Conservation (phyloP, 2,329 filamentous ascomycete genomes). For the Cercospora sp. region DNA sequence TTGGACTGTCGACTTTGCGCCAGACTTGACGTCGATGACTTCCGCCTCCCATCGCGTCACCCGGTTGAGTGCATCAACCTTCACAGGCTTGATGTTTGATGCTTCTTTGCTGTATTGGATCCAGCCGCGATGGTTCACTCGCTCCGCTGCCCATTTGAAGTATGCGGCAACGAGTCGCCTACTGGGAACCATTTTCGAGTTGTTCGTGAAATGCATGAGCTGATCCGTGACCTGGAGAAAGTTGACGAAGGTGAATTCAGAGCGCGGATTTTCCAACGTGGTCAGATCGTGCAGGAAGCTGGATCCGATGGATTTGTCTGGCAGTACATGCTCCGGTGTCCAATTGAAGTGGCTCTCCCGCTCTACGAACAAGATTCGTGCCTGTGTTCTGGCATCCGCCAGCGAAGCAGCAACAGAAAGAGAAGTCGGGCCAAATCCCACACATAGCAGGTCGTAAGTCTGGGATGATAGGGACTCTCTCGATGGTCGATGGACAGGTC, state of each 20-base stretch:
- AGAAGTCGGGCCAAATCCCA: slow-evolving; percentile 31
- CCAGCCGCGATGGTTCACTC: slow-evolving; percentile 30
- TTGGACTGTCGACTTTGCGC: slow-evolving; percentile 19
- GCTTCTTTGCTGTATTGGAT: slow-evolving; percentile 30
- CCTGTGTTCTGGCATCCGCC: slow-evolving; percentile 23
- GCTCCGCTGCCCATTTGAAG: slow-evolving; percentile 31
- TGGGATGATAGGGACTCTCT: slow-evolving; percentile 12
- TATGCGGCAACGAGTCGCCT: slow-evolving; percentile 32
- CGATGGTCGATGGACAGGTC: slow-evolving; percentile 7
- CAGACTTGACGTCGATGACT: slow-evolving; percentile 20
- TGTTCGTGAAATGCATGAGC: slow-evolving; percentile 34
- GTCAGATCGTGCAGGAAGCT: slow-evolving; percentile 33
- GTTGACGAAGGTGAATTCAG: slow-evolving; percentile 36
- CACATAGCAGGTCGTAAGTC: slow-evolving; percentile 30
- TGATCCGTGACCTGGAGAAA: slow-evolving; percentile 33
- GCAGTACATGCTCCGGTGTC: slow-evolving; percentile 25
- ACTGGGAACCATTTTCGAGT: slow-evolving; percentile 30
- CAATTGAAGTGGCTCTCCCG: slow-evolving; percentile 24
- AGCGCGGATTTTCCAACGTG: slow-evolving; percentile 34
- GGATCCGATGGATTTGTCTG: slow-evolving; percentile 26
- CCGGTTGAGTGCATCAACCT: slow-evolving; percentile 10
- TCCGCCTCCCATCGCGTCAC: slow-evolving; percentile 26
- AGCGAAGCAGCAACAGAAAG: slow-evolving; percentile 30
- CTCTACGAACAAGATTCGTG: slow-evolving; percentile 30
- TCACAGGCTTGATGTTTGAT: slow-evolving; percentile 24